These are phyloP conservation scores for Xylariaceae sp. DNA, from an alignment of 2,329 filamentous ascomycete species.

Conservation along the genomic window DNA sequence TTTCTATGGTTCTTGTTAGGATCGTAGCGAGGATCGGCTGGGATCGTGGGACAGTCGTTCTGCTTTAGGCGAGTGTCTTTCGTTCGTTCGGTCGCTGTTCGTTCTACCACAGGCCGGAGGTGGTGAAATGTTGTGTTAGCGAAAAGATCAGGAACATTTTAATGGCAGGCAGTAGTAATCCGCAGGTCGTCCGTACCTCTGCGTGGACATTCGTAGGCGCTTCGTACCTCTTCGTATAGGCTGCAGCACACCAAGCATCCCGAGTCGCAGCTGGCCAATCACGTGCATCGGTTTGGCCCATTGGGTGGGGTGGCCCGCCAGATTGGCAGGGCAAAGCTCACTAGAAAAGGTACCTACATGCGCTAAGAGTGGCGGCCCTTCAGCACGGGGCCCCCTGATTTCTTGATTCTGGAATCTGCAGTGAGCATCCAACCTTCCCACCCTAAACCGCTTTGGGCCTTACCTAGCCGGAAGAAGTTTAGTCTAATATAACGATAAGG, in stretches of 20 bases:
- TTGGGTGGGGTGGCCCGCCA: background rate
- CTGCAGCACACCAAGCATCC: background rate
- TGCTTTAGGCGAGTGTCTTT: background rate
- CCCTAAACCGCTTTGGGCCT: no score
- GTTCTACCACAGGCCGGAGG: background rate
- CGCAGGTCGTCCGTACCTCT: no score
- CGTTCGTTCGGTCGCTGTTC: background rate
- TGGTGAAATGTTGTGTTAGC: background rate
- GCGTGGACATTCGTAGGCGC: background rate
- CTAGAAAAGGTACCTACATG: background rate
- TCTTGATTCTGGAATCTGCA: background rate
- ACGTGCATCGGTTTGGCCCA: background rate
- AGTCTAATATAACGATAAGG: no score
- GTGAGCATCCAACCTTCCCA: no score
- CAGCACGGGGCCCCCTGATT: background rate
- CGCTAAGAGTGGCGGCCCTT: background rate
- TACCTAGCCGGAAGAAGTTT: background rate
- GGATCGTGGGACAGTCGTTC: background rate
- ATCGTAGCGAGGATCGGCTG: constrained; percentile 3
- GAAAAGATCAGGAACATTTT: background rate
- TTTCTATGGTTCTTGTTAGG: constrained; percentile 18
- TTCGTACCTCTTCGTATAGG: background rate
- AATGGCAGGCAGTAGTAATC: background rate
- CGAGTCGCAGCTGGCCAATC: background rate
- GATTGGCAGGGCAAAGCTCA: background rate